These are phyloP conservation scores for Cymbidium sinense DNA, from an alignment of 106 monocot genomes.

Conservation along the genomic window DNA sequence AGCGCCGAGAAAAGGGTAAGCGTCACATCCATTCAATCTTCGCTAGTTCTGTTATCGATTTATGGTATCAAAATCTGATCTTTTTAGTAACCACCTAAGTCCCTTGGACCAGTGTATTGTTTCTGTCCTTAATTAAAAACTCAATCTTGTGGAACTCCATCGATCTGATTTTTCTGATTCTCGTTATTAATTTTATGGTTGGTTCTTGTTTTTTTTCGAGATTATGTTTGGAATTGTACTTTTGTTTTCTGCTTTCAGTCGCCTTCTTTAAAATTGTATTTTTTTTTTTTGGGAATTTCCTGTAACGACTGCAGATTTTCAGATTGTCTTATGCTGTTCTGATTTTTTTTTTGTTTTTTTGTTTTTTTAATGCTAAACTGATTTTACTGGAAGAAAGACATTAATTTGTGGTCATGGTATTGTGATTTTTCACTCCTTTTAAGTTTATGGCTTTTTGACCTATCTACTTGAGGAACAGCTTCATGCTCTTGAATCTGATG, in stretches of 20 bases:
- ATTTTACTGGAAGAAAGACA: neutral
- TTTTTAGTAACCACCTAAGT: neutral
- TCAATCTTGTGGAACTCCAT: neutral
- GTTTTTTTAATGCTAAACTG: neutral
- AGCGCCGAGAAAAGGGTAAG: conserved; percentile 50
- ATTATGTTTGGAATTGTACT: neutral
- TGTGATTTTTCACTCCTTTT: neutral
- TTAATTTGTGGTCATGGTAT: neutral
- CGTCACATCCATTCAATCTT: neutral
- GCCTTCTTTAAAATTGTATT: neutral
- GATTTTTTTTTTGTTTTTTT: neutral
- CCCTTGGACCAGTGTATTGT: neutral
- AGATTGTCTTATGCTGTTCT: neutral
- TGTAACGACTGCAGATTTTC: neutral
- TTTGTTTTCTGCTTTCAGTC: neutral
- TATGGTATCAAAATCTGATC: neutral
- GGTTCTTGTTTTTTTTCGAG: neutral
- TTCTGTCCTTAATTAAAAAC: neutral
- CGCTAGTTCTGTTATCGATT: neutral
- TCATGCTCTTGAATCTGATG: neutral
- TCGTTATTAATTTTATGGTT: neutral
- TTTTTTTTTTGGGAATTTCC: neutral
- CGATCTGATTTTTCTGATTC: neutral
- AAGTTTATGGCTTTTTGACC: neutral
- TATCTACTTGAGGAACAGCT: neutral